These are phyloP conservation scores for Pontederia paniculata DNA, from an alignment of 176 grass and related monocot genomes.

Conservation along the genomic window DNA sequence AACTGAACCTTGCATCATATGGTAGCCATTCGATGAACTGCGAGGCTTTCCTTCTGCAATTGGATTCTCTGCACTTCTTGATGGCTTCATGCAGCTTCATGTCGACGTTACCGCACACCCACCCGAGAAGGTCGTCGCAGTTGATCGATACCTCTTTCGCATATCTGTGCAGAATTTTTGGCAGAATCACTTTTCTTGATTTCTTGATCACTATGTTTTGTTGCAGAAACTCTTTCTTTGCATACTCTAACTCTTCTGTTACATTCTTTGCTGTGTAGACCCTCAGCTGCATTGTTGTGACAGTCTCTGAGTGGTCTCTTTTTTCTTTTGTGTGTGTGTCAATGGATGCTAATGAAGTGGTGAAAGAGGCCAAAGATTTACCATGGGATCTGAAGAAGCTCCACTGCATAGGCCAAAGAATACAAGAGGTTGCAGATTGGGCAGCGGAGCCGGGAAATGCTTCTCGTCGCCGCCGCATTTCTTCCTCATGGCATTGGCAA, in stretches of 20 bases:
- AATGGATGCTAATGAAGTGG: too few species aligned
- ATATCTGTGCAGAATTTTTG: slow-evolving; percentile 63
- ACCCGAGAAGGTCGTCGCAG: slow-evolving; percentile 44
- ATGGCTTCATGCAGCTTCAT: slow-evolving; percentile 32
- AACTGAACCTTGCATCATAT: slow-evolving; percentile 67
- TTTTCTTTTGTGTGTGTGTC: too few species aligned
- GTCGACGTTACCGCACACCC: slow-evolving; percentile 41
- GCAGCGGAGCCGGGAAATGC: slow-evolving; percentile 46
- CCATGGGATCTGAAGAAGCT: slow-evolving; percentile 78
- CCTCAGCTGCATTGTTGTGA: slow-evolving; percentile 39
- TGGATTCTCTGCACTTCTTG: slow-evolving; percentile 27
- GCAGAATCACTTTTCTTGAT: slow-evolving; percentile 60
- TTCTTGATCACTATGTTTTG: slow-evolving; percentile 48
- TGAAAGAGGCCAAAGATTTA: slow-evolving; percentile 3
- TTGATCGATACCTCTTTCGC: slow-evolving; percentile 44
- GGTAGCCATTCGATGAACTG: slow-evolving; percentile 89
- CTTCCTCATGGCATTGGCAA: slow-evolving; percentile 61
- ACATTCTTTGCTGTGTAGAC: slow-evolving; percentile 79
- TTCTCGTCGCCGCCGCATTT: slow-evolving; percentile 66
- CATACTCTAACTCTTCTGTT: slow-evolving; percentile 62
- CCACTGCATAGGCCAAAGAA: slow-evolving; percentile 76
- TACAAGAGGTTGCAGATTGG: slow-evolving; percentile 53
- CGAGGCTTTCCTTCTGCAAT: slow-evolving; percentile 44
- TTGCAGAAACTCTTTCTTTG: slow-evolving; percentile 78
- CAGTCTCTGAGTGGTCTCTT: too few species aligned